These are phyloP conservation scores for Setaria viridis DNA, from an alignment of 202 grass and related monocot genomes.

Conservation along the genomic window DNA sequence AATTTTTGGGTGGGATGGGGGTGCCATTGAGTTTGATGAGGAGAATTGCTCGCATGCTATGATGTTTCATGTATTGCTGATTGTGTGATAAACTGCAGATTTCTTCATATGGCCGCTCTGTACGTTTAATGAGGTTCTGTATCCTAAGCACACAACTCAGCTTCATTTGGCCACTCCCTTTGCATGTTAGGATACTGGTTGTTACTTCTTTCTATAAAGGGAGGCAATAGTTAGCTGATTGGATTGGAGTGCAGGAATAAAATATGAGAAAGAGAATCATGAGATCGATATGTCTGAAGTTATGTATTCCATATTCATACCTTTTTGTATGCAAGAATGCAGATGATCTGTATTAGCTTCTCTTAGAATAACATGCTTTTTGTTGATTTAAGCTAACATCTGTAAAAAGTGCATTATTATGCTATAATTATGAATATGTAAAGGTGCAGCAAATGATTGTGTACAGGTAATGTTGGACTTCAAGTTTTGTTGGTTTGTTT, in stretches of 20 bases:
- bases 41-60: not conserved
- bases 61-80: not conserved
- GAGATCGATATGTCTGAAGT: not conserved
- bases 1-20: not conserved
- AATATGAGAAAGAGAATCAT: not conserved
- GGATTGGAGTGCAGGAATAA: not conserved
- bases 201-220: slow-evolving; percentile 20
- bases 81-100: not conserved
- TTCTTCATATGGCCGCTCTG: slow-evolving; percentile 1
- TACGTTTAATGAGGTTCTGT: not conserved
- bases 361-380: not conserved
- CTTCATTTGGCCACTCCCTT: not conserved
- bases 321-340: not conserved
- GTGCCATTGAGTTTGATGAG: not conserved
- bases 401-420: not conserved
- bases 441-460: not conserved
- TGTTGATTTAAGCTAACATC: slow-evolving; percentile 1
- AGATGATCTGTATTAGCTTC: not conserved
- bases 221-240: not conserved
- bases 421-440: slow-evolving; percentile 1
- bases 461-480: not conserved
- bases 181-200: slow-evolving; percentile 10
- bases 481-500: not conserved
- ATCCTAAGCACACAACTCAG: not conserved
- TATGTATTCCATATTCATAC: not conserved